Evolutionary conservation across 768 basidiomycete genomes (phyloP).

Genomic region (Pleurotus sapidus): DNA sequence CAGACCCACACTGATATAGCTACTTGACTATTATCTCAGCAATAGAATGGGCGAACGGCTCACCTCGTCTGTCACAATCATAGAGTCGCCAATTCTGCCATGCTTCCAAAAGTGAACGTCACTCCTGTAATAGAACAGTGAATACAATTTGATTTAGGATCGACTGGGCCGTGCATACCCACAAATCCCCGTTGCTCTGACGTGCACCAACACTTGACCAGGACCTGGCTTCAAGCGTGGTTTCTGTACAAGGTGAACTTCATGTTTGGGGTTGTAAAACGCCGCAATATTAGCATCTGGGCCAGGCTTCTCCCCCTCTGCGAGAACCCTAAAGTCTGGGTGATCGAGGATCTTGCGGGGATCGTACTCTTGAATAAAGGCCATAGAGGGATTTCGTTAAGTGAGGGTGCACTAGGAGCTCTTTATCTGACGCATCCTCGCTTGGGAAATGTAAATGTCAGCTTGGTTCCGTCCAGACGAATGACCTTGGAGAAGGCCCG

Average conservation of each 20-base stretch:
- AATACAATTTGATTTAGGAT: neutral
- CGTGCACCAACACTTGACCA: constrained; percentile 65
- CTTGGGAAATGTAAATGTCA: neutral
- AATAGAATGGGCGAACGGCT: constrained; percentile 4
- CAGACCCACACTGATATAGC: constrained; percentile 53
- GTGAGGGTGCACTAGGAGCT: neutral
- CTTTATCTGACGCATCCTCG: constrained; percentile 5
- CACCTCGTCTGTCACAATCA: constrained; percentile 69
- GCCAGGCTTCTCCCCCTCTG: constrained; percentile 44
- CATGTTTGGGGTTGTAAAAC: constrained; percentile 61
- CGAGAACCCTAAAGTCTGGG: constrained; percentile 51
- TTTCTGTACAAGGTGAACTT: constrained; percentile 67
- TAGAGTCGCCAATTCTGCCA: constrained; percentile 64
- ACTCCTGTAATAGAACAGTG: constrained; percentile 36
- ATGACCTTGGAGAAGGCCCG: neutral
- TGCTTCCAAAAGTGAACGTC: constrained; percentile 77
- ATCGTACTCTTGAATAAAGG: constrained; percentile 46
- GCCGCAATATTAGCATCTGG: constrained; percentile 47
- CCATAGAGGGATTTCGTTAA: constrained; percentile 9
- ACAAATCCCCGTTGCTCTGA: constrained; percentile 68
- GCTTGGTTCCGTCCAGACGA: too few species aligned
- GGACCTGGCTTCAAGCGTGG: constrained; percentile 57
- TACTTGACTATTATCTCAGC: neutral
- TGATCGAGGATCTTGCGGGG: constrained; percentile 56
- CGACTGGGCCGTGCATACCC: constrained; percentile 36